These are phyloP conservation scores for Salvia miltiorrhiza DNA, from an alignment of 257 asterid species.

Conservation along the genomic window DNA sequence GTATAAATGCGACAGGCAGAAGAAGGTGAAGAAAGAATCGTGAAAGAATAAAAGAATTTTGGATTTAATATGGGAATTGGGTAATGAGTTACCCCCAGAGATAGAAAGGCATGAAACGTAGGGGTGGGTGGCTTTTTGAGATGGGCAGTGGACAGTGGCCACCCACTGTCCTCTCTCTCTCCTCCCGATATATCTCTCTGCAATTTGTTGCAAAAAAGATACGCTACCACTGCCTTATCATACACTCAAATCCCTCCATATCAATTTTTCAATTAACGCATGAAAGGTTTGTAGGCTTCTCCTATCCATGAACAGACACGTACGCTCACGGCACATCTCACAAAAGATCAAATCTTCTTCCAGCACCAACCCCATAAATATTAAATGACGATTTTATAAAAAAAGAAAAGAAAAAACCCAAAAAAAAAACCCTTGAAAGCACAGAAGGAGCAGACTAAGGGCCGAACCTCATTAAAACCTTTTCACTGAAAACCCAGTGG, in stretches of 20 bases:
- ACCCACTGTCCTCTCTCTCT: constrained; percentile 22
- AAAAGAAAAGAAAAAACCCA: too few relatives aligned
- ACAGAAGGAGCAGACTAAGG: too few relatives aligned
- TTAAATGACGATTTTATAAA: too few relatives aligned
- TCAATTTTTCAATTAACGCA: too few relatives aligned
- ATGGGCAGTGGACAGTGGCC: constrained; percentile 30
- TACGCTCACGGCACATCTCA: background rate
- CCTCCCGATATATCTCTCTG: background rate
- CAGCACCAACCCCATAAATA: too few relatives aligned
- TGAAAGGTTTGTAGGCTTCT: background rate
- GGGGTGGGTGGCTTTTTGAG: constrained; percentile 19
- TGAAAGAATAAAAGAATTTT: background rate
- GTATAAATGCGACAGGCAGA: background rate
- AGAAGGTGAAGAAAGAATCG: background rate
- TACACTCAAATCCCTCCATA: too few relatives aligned
- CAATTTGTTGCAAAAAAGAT: constrained; percentile 19
- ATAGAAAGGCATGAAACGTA: constrained; percentile 17
- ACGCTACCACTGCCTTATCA: too few relatives aligned
- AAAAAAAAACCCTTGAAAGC: too few relatives aligned
- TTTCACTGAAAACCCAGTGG: too few relatives aligned
- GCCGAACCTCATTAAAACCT: too few relatives aligned
- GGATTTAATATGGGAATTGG: background rate
- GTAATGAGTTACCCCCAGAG: background rate
- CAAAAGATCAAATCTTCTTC: background rate
- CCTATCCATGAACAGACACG: constrained; percentile 15